Conservation (phyloP, 768 basidiomycete species). For the Candolleomyces aberdarensis region DNA sequence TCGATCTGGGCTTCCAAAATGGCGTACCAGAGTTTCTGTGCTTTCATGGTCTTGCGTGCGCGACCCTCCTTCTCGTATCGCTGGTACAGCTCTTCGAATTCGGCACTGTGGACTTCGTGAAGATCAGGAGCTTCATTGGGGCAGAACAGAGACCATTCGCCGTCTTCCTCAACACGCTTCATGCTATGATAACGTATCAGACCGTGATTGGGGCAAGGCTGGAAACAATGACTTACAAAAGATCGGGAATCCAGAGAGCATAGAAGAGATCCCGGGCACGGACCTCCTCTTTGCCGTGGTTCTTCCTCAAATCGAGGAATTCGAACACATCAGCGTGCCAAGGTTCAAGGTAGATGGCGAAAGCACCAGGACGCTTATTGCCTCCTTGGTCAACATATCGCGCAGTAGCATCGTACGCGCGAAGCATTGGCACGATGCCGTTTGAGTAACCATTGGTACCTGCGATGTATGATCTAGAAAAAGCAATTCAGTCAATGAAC, state of each 20-base stretch:
- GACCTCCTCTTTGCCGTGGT: constrained; percentile 97
- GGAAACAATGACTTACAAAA: constrained; percentile 64
- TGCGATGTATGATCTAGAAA: constrained; percentile 87
- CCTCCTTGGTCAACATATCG: constrained; percentile 99
- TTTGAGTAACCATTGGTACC: constrained; percentile 99
- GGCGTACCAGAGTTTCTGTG: constrained; percentile 98
- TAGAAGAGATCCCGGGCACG: constrained; percentile 97
- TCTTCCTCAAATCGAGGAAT: constrained; percentile 96
- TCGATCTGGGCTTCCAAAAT: constrained; percentile 96
- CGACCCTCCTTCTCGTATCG: constrained; percentile 90
- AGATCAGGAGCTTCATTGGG: constrained; percentile 93
- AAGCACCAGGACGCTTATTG: constrained; percentile 98
- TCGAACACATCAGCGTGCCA: constrained; percentile 99
- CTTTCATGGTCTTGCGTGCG: constrained; percentile 78
- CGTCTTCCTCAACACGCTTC: constrained; percentile 91
- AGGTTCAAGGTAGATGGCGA: constrained; percentile 97
- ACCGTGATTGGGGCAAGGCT: background rate
- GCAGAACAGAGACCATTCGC: constrained; percentile 95
- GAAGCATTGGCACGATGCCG: constrained; percentile 98
- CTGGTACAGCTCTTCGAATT: constrained; percentile 84
- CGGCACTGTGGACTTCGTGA: constrained; percentile 83
- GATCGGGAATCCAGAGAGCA: constrained; percentile 95
- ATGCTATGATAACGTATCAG: constrained; percentile 50
- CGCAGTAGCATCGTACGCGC: constrained; percentile 95
- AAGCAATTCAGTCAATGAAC: background rate